Conservation (phyloP, 1,284 basidiomycete species). For the Apiotrichum sp. region DNA sequence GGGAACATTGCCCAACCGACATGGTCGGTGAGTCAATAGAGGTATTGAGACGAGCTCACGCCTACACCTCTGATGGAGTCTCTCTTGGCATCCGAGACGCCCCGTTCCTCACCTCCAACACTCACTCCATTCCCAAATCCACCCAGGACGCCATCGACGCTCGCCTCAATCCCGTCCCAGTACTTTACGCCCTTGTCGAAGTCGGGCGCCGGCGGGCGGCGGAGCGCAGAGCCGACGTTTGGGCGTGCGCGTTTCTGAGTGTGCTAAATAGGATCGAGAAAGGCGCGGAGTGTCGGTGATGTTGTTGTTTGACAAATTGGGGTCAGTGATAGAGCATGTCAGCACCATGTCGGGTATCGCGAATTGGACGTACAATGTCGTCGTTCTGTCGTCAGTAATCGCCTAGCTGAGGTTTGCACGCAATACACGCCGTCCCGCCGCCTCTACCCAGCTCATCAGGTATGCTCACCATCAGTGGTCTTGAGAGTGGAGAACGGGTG, state of each 20-base stretch:
- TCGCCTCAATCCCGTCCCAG: slow-evolving; percentile 48
- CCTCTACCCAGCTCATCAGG: no score
- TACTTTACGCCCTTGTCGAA: slow-evolving; percentile 49
- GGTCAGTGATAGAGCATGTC: background rate
- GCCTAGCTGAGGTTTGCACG: no score
- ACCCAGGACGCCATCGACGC: slow-evolving; percentile 49
- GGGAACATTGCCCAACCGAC: no score
- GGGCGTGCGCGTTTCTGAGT: slow-evolving; percentile 17
- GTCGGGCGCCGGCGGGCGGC: slow-evolving; percentile 34
- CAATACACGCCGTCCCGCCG: no score
- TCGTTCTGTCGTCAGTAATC: background rate
- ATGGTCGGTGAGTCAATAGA: no score
- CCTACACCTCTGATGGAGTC: no score
- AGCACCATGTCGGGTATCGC: background rate
- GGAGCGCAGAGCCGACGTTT: slow-evolving; percentile 31
- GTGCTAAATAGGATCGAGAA: slow-evolving; percentile 8
- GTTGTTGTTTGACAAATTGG: background rate
- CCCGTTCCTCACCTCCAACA: background rate
- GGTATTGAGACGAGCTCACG: no score
- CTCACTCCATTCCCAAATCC: slow-evolving; percentile 47
- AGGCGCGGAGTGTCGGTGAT: background rate
- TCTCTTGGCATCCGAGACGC: no score
- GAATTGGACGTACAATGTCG: background rate
- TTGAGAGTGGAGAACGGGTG: no score
- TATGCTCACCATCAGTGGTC: no score